These are phyloP conservation scores for Coleophoma crateriformis DNA, from an alignment of 2,329 filamentous ascomycete genomes.

Conservation along the genomic window DNA sequence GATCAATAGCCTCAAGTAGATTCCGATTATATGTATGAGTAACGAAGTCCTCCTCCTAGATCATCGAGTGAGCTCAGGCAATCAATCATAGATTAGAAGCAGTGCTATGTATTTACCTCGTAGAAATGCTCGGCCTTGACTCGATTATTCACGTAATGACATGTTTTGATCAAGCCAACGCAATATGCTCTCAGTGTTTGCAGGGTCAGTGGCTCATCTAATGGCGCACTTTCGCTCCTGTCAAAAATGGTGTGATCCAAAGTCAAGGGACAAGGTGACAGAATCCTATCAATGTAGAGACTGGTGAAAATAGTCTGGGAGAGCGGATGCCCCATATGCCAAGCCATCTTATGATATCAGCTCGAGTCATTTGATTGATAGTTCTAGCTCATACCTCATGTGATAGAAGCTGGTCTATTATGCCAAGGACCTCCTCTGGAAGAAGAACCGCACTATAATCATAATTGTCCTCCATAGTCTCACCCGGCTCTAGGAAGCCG, in stretches of 20 bases:
- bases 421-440: conserved; percentile 78
- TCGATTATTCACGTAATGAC: conserved; percentile 69
- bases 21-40: conserved; percentile 83
- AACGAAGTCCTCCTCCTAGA: conserved; percentile 90
- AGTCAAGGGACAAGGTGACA: conserved; percentile 61
- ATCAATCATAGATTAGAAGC: not conserved
- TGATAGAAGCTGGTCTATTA: conserved; percentile 89
- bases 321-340: conserved; percentile 93
- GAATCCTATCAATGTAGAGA: conserved; percentile 77
- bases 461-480: conserved; percentile 80
- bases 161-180: conserved; percentile 76
- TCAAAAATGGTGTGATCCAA: conserved; percentile 38
- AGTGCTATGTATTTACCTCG: conserved; percentile 51
- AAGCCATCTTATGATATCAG: conserved; percentile 64
- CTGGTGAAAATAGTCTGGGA: conserved; percentile 94
- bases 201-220: conserved; percentile 43
- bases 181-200: conserved; percentile 79
- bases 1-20: conserved; percentile 60
- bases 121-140: conserved; percentile 85
- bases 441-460: conserved; percentile 63
- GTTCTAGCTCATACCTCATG: conserved; percentile 58
- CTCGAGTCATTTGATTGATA: not conserved
- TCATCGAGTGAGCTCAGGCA: not conserved
- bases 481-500: conserved; percentile 71
- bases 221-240: conserved; percentile 14